Base-by-base conservation (phyloP, 1,284 basidiomycete species). In the Moesziomyces sp. region DNA sequence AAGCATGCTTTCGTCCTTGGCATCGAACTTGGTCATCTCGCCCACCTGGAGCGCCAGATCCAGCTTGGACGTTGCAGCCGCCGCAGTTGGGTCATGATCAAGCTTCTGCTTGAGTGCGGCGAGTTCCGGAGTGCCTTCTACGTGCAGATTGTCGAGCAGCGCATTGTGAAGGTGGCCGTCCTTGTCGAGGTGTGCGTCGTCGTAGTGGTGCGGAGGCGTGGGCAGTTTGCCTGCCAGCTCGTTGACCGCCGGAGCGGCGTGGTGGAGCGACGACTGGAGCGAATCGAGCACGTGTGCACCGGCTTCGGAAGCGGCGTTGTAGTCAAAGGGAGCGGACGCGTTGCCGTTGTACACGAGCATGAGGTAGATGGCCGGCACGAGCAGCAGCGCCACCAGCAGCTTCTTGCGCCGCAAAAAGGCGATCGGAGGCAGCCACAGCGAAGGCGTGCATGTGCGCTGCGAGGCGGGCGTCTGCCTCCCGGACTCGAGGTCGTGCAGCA, bases 381-480 rank as follows among this genome's bases (percentile, higher is more conserved):
- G 43, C 23, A 71, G 44, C 23, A 62, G 11, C 7, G 56, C 3
- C 14, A 63, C 55, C 18, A 58, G 14, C 16, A 52, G 5, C 57
- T 74, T 74, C 14, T 65, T 70, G 43, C 72, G 55, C 26, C 67
- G 66, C 13, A 74, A 34, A 9, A 74, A 47, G 4, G 72, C 58
- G 14, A 74, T 28, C 8, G 67, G 67, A 24, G 63, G 66, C 2
- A 74, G 46, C 46, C 65, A 66, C 35, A 52, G 23, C n/a, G 59
- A 56, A 6, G 49, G n/a, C 1, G 53, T 34, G 26, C 43, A 48
- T 19, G 61, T 14, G 60, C 49, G 46, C 42, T n/a, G 14, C 48
- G 30, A 30, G 57, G 40, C 30, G 57, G 34, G 10, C 50, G 16
- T 8, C 40, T 23, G 13, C 16, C 44, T 23, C 10, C 69, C 69